phyloP scores from a whole-genome alignment of 2,329 filamentous ascomycete species.

The Fusarium anguioides region DNA sequence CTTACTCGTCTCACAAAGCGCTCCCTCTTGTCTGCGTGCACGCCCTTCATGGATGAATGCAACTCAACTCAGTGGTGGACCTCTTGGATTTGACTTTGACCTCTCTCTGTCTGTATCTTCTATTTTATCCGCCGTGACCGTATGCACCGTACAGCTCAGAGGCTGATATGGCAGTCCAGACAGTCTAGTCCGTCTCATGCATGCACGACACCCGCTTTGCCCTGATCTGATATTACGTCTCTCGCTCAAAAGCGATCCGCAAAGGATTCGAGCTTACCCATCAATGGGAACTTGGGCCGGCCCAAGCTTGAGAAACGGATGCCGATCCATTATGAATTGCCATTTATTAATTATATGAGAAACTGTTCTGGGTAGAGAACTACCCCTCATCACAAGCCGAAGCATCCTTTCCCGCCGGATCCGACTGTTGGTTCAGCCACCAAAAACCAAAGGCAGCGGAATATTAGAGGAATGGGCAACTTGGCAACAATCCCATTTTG shows the following conservation, averaged over 20 bases:
- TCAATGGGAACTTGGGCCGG: slow-evolving; percentile 8
- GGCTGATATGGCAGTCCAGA: slow-evolving; percentile 16
- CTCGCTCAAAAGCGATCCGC: slow-evolving; percentile 10
- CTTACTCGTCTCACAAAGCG: slow-evolving; percentile 2
- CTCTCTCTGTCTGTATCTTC: slow-evolving; percentile 11
- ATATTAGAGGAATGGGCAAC: background rate
- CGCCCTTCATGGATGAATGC: slow-evolving; percentile 18
- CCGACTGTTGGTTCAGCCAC: slow-evolving; percentile 30
- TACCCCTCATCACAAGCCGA: slow-evolving; percentile 27
- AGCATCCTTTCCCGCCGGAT: slow-evolving; percentile 21
- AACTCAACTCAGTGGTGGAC: slow-evolving; percentile 8
- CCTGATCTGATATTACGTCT: slow-evolving; percentile 41
- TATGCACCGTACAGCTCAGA: background rate
- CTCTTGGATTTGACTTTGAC: slow-evolving; percentile 18
- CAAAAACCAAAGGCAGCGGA: background rate
- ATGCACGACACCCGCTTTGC: slow-evolving; percentile 25
- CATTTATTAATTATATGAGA: background rate
- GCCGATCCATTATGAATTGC: slow-evolving; percentile 8
- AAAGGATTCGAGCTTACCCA: slow-evolving; percentile 1
- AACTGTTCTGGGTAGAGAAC: slow-evolving; percentile 15
- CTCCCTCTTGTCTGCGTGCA: slow-evolving; percentile 15
- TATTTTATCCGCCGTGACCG: slow-evolving; percentile 32
- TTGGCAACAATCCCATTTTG: slow-evolving; percentile 7
- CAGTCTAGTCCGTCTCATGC: slow-evolving; percentile 2
- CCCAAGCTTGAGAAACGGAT: slow-evolving; percentile 13